These are phyloP conservation scores for Lichtheimia ramosa DNA, from an alignment of 371 early-diverging fungal genomes.

Conservation along the genomic window DNA sequence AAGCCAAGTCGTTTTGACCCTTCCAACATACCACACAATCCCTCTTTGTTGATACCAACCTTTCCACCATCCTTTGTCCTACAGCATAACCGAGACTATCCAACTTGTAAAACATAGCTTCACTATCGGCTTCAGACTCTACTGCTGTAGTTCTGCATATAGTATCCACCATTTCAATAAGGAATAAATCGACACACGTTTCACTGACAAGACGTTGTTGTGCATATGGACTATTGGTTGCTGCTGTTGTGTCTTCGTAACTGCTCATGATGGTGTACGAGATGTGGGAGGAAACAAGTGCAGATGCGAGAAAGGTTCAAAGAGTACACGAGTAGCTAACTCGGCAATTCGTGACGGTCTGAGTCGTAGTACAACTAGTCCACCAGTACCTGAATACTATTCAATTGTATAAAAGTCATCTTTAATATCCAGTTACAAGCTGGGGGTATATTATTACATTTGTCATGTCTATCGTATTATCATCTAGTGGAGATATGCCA, in stretches of 20 bases:
- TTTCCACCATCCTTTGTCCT: slow-evolving; percentile 85
- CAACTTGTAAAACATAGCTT: slow-evolving; percentile 82
- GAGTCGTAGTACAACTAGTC: no score
- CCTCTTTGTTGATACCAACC: slow-evolving; percentile 35
- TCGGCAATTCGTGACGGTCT: no score
- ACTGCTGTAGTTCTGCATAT: slow-evolving; percentile 60
- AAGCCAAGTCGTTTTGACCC: no score
- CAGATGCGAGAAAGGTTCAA: background rate
- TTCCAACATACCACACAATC: no score
- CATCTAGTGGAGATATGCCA: slow-evolving; percentile 8
- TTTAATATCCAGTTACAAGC: no score
- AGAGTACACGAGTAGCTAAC: background rate
- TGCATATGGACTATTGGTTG: slow-evolving; percentile 4
- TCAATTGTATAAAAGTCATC: no score
- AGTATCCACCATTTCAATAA: slow-evolving; percentile 79
- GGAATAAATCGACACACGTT: slow-evolving; percentile 69
- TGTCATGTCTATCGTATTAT: no score
- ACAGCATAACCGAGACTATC: slow-evolving; percentile 90
- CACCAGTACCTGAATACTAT: no score
- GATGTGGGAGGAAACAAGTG: background rate
- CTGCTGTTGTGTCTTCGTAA: slow-evolving; percentile 9
- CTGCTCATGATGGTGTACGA: slow-evolving; percentile 2
- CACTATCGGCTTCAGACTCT: slow-evolving; percentile 71
- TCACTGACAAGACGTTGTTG: slow-evolving; percentile 57
- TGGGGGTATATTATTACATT: no score